Conservation (phyloP, 2,329 filamentous ascomycete genomes). For the Cytospora paraplurivora region DNA sequence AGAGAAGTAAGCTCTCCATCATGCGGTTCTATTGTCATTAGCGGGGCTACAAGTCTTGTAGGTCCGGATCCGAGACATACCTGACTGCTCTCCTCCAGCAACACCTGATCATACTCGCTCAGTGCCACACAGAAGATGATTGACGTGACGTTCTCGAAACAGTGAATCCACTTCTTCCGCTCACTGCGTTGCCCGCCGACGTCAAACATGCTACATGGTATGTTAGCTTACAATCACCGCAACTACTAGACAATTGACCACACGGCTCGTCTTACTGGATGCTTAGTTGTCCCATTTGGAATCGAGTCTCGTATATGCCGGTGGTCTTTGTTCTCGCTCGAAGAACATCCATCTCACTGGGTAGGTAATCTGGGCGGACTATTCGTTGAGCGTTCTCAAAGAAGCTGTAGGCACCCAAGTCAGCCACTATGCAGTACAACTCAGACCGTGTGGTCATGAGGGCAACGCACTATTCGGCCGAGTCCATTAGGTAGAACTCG, state of each 20-base stretch:
- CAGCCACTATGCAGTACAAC: not conserved
- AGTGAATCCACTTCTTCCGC: slow-evolving; percentile 99
- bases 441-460: not conserved
- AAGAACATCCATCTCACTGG: slow-evolving; percentile 91
- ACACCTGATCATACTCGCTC: slow-evolving; percentile 96
- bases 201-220: slow-evolving; percentile 84
- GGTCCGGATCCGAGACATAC: slow-evolving; percentile 51
- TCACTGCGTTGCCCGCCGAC: slow-evolving; percentile 96
- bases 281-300: slow-evolving; percentile 97
- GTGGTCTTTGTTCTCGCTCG: slow-evolving; percentile 97
- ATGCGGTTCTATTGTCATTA: slow-evolving; percentile 77
- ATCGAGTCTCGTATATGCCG: slow-evolving; percentile 97
- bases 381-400: slow-evolving; percentile 92
- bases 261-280: slow-evolving; percentile 75
- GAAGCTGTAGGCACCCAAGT: slow-evolving; percentile 64
- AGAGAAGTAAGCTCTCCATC: slow-evolving; percentile 96
- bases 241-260: not conserved
- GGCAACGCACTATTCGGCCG: slow-evolving; percentile 84
- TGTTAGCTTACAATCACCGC: slow-evolving; percentile 32
- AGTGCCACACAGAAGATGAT: slow-evolving; percentile 99
- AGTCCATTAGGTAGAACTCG: slow-evolving; percentile 99
- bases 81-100: slow-evolving; percentile 96
- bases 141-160: slow-evolving; percentile 98
- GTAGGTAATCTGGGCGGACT: slow-evolving; percentile 80
- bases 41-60: not conserved